Percentiles rank a stretch among this genome's conserved stretches.
Evolutionary conservation across 495 filamentous ascomycete genomes (phyloP).

Genomic region (Hypoxylon subgilvum): DNA sequence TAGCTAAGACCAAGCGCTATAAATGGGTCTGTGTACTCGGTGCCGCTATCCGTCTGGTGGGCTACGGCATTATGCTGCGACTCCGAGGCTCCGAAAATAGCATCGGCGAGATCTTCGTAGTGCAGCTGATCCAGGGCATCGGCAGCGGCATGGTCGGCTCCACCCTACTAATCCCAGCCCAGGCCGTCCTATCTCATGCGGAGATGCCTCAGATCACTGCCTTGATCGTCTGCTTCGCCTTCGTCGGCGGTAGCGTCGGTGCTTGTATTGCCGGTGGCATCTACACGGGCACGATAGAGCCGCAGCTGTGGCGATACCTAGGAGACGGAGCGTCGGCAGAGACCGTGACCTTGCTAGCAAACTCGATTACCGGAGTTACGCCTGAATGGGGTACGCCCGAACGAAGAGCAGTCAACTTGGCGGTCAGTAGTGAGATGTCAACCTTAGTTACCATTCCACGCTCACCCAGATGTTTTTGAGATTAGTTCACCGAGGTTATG

Average conservation of each 20-base stretch:
- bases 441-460: not conserved
- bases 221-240: conserved; percentile 50
- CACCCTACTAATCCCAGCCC: conserved; percentile 50
- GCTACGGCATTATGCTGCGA: conserved; percentile 58
- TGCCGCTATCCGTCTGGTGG: conserved; percentile 50
- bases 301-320: conserved; percentile 42
- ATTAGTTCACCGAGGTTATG: conserved; percentile 57
- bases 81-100: conserved; percentile 55
- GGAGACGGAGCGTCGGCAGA: conserved; percentile 32
- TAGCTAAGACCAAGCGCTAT: conserved; percentile 52
- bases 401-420: conserved; percentile 49
- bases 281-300: conserved; percentile 51
- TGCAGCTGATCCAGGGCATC: conserved; percentile 56
- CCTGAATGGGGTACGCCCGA: conserved; percentile 52
- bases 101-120: conserved; percentile 51
- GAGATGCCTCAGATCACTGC: conserved; percentile 57
- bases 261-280: conserved; percentile 57
- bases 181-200: conserved; percentile 53
- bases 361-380: conserved; percentile 52
- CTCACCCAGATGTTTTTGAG: too few relatives aligned
- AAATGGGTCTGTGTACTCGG: conserved; percentile 55
- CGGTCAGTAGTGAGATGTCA: conserved; percentile 40
- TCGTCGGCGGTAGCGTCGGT: conserved; percentile 55
- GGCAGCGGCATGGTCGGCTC: conserved; percentile 57
- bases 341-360: conserved; percentile 45